Evolutionary conservation across 2,329 filamentous ascomycete species (phyloP), one percentile per base, ranked within the genome.

Genomic region (Phoma sp.): DNA sequence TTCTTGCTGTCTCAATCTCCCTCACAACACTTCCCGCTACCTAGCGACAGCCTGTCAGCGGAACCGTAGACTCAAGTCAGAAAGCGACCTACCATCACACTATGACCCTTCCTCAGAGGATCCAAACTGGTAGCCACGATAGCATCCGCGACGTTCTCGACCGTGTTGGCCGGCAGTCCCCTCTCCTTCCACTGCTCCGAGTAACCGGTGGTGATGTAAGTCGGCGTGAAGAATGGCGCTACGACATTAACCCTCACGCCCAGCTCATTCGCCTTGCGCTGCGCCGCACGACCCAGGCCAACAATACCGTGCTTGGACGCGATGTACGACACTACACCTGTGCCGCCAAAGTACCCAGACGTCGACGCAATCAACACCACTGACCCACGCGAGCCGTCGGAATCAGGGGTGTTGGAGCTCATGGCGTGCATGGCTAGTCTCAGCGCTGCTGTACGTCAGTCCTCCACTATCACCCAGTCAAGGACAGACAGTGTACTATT

Each of bases 151-250:
- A 82, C 80, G 21, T 76, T 71, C n/a, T 71, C 70, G 0, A 76
- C 71, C 1, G 72, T 74, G 55, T 81, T 81, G 32, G 76, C 65
- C 1, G 77, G 76, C 41, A 81, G 64, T 0, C 75, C 75, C 19
- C 70, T 65, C 19, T 71, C 66, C 21, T 65, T 63, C 78, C 78
- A 82, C 22, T 61, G 53, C 8, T 72, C 61, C 1, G 71, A 67
- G 49, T 79, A 77, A 2, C 75, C 71, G 13, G 68, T 69, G 0
- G 80, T 76, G 17, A 81, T 76, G 38, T 76, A 72, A 13, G 80
- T 81, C 3, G 78, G 76, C 0, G 79, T 82, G 10, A 80, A 74
- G 65, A 79, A 82, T 1, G 80, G 80, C 8, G 78, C 80, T n/a
- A 82, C 69, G 4, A 76, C 77, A 58, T 81, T 82, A 17, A 77